Evolutionary conservation across 2,329 filamentous ascomycete genomes (phyloP).

Genomic region (Fusarium haematococcum): DNA sequence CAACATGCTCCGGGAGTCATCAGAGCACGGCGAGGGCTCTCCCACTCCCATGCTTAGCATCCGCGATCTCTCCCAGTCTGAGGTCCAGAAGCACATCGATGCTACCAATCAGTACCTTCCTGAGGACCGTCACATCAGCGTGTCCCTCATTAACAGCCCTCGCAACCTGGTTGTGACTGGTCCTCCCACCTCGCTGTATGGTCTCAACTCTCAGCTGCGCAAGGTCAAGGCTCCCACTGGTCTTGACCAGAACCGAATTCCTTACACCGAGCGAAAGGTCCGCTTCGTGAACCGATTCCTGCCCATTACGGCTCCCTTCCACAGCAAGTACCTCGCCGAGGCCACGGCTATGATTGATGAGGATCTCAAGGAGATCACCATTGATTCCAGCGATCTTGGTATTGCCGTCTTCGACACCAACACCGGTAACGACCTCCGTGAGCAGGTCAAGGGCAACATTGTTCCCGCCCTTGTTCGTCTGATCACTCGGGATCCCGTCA

Average conservation of each 20-base stretch:
- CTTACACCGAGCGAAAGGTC: slow-evolving; percentile 94
- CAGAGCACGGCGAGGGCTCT: slow-evolving; percentile 92
- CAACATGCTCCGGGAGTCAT: slow-evolving; percentile 89
- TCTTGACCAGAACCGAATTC: slow-evolving; percentile 92
- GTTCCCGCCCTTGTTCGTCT: slow-evolving; percentile 89
- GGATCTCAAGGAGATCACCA: slow-evolving; percentile 85
- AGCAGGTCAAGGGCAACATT: slow-evolving; percentile 78
- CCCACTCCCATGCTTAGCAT: slow-evolving; percentile 99
- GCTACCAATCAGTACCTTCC: slow-evolving; percentile 97
- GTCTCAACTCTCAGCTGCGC: slow-evolving; percentile 92
- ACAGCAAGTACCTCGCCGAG: slow-evolving; percentile 91
- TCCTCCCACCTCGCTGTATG: slow-evolving; percentile 94
- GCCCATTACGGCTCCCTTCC: slow-evolving; percentile 97
- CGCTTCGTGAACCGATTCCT: slow-evolving; percentile 97
- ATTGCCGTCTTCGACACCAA: slow-evolving; percentile 93
- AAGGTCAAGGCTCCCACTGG: slow-evolving; percentile 99
- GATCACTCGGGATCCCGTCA: slow-evolving; percentile 93
- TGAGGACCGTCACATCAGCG: slow-evolving; percentile 89
- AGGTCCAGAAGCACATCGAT: slow-evolving; percentile 96
- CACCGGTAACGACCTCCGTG: slow-evolving; percentile 85
- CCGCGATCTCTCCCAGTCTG: slow-evolving; percentile 86
- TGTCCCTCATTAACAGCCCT: slow-evolving; percentile 96
- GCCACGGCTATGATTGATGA: slow-evolving; percentile 86
- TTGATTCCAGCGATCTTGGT: slow-evolving; percentile 78
- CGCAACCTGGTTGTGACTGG: slow-evolving; percentile 97